These are phyloP conservation scores for Xylariomycetidae sp. DNA, from an alignment of 2,329 filamentous ascomycete genomes.

Conservation along the genomic window DNA sequence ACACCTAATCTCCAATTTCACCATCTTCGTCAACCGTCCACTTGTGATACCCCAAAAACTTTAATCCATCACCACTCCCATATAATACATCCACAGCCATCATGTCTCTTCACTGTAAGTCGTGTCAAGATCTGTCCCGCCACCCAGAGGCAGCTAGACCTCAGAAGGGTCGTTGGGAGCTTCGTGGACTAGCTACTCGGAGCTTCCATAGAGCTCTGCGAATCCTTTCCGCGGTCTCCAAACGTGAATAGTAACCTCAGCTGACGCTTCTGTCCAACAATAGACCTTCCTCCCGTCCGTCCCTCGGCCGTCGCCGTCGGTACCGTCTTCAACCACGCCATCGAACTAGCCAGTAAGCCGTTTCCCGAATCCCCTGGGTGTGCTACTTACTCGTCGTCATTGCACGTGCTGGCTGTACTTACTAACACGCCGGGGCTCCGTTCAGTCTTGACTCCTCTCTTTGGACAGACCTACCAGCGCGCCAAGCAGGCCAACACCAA, in stretches of 20 bases:
- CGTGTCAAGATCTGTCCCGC: conserved; percentile 2
- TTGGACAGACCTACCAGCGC: conserved; percentile 90
- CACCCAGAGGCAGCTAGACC: too few species aligned
- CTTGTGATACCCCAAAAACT: conserved; percentile 7
- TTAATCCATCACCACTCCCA: conserved; percentile 1
- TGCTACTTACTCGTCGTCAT: too few species aligned
- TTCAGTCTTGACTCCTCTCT: conserved; percentile 81
- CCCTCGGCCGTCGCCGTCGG: conserved; percentile 96
- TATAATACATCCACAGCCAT: conserved; percentile 21
- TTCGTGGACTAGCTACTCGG: not conserved
- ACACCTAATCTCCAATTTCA: not conserved
- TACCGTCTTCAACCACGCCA: conserved; percentile 90
- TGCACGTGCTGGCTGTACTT: too few species aligned
- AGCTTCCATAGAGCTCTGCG: not conserved
- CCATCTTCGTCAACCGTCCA: conserved; percentile 1
- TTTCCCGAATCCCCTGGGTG: too few species aligned
- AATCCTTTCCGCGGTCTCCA: not conserved
- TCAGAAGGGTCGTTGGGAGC: too few species aligned
- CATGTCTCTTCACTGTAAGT: conserved; percentile 60
- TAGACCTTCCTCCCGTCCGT: conserved; percentile 74
- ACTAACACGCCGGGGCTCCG: too few species aligned
- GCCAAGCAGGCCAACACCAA: conserved; percentile 89
- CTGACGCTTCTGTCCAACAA: too few species aligned
- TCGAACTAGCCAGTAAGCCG: conserved; percentile 64
- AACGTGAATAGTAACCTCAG: not conserved